Conservation (phyloP, 2,329 filamentous ascomycete genomes). For the Alternaria novae-zelandiae region DNA sequence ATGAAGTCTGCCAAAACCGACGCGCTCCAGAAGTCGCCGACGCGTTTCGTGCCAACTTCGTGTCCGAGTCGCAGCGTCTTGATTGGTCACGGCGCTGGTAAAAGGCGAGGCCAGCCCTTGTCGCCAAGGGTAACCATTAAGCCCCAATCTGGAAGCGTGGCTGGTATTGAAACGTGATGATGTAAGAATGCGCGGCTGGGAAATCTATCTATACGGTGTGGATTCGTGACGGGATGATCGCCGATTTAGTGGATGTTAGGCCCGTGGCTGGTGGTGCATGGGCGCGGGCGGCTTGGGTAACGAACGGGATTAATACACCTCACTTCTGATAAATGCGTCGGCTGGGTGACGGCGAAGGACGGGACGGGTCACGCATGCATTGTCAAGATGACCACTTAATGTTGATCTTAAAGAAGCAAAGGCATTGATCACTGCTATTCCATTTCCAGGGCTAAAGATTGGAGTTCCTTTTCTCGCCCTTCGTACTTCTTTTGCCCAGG, state of each 20-base stretch:
- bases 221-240: not conserved
- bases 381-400: not conserved
- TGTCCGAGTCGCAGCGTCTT: not conserved
- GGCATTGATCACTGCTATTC: not conserved
- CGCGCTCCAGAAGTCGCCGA: not conserved
- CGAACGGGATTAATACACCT: not conserved
- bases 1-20: not conserved
- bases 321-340: not conserved
- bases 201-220: not conserved
- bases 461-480: not conserved
- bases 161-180: slow-evolving; percentile 3
- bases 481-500: not conserved
- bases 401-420: not conserved
- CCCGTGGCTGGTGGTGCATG: not conserved
- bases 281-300: not conserved
- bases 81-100: not conserved
- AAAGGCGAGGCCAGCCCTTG: not conserved
- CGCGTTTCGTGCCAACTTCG: slow-evolving; percentile 20
- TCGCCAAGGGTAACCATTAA: not conserved
- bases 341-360: slow-evolving; percentile 1
- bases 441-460: not conserved
- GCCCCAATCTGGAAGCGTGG: not conserved
- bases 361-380: not conserved
- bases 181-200: not conserved
- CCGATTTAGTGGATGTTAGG: not conserved